These are phyloP conservation scores for Pittosporum tobira DNA, from an alignment of 129 eudicot genomes.

Conservation along the genomic window DNA sequence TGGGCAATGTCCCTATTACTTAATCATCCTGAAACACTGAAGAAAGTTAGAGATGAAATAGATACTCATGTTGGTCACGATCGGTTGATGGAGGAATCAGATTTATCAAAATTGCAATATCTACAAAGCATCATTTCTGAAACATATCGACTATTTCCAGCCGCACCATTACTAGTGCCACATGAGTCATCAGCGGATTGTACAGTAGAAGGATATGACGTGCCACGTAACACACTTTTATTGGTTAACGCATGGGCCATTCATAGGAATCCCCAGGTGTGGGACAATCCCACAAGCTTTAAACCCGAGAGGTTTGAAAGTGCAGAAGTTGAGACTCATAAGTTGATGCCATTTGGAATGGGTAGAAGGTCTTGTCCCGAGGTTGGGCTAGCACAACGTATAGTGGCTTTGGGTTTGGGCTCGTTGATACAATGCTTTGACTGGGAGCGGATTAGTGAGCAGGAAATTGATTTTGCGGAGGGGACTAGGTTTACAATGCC, in stretches of 20 bases:
- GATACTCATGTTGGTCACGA: slow-evolving; percentile 15
- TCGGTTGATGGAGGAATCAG: slow-evolving; percentile 23
- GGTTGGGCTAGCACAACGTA: slow-evolving; percentile 20
- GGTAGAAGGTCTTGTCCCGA: slow-evolving; percentile 48
- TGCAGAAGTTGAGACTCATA: slow-evolving; percentile 15
- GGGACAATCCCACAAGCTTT: slow-evolving; percentile 31
- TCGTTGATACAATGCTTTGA: slow-evolving; percentile 43
- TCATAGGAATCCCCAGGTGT: slow-evolving; percentile 25
- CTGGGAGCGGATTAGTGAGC: slow-evolving; percentile 22
- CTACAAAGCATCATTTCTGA: slow-evolving; percentile 23
- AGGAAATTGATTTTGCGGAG: slow-evolving; percentile 26
- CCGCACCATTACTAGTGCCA: slow-evolving; percentile 27
- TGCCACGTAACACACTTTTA: slow-evolving; percentile 27
- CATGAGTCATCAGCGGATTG: slow-evolving; percentile 32
- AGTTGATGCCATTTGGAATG: slow-evolving; percentile 40
- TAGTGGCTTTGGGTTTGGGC: slow-evolving; percentile 20
- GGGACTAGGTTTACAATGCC: slow-evolving; percentile 31
- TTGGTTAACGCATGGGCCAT: slow-evolving; percentile 34
- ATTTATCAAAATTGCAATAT: slow-evolving; percentile 18
- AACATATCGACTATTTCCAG: slow-evolving; percentile 27
- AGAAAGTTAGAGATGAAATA: slow-evolving; percentile 23
- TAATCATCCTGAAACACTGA: slow-evolving; percentile 20
- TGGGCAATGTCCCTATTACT: slow-evolving; percentile 34
- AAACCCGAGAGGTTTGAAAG: slow-evolving; percentile 46
- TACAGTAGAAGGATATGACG: slow-evolving; percentile 20